A percentile compares a stretch with the other conserved stretches of the same genome.
phyloP scores from a whole-genome alignment of 1,284 basidiomycete species.

The Gymnopus androsaceus region DNA sequence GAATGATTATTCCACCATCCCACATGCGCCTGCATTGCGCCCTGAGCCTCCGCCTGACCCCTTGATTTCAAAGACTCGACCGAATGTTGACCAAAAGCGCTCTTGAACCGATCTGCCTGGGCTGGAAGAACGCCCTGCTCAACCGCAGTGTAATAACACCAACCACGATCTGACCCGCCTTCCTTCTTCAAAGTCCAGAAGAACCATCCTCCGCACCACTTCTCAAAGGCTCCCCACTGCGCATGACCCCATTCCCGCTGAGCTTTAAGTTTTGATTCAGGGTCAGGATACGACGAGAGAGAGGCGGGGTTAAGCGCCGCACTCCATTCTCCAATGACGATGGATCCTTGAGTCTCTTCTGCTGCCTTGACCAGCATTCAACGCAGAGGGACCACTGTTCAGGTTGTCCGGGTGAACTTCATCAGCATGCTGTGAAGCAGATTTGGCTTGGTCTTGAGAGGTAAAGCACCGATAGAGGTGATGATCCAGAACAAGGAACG shows the following conservation, averaged over 20 bases:
- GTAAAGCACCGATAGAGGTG: conserved; percentile 89
- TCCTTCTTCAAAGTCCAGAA: conserved; percentile 72
- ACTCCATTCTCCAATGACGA: conserved; percentile 87
- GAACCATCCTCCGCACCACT: conserved; percentile 74
- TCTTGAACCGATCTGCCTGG: conserved; percentile 6
- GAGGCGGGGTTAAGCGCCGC: conserved; percentile 75
- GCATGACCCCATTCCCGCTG: conserved; percentile 57
- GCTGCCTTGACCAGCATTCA: conserved; percentile 44
- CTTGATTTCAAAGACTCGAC: conserved; percentile 1
- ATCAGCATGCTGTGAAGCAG: conserved; percentile 59
- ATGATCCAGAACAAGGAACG: conserved; percentile 68
- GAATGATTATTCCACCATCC: conserved; percentile 17
- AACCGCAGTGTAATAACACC: conserved; percentile 16
- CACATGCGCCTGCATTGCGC: conserved; percentile 55
- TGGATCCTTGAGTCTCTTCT: conserved; percentile 43
- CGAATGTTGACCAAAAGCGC: conserved; percentile 1
- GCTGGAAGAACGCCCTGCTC: conserved; percentile 13
- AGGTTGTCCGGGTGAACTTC: conserved; percentile 33
- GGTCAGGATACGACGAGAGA: conserved; percentile 44
- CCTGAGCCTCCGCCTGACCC: conserved; percentile 48
- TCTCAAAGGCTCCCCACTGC: conserved; percentile 72
- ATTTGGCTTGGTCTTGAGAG: conserved; percentile 54
- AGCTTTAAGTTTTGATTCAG: conserved; percentile 48
- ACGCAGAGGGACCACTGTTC: conserved; percentile 40
- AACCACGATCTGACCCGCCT: conserved; percentile 11